phyloP scores from a whole-genome alignment of 805 yeast species.

The Yarrowia sp. region DNA sequence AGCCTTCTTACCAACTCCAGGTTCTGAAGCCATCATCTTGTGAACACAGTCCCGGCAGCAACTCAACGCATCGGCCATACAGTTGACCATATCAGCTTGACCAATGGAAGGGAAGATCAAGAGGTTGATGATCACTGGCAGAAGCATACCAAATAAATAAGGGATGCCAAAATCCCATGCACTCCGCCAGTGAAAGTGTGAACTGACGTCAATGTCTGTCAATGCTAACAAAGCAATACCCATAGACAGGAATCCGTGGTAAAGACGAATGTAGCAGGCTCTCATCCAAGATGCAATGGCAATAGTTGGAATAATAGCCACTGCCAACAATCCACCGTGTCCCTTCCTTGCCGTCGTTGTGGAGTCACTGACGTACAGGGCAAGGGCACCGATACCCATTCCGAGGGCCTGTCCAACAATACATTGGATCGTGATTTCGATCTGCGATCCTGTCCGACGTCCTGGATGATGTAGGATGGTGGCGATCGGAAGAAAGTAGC shows the following conservation, averaged over 20 bases:
- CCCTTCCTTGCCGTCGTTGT: constrained; percentile 43
- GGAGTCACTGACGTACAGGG: constrained; percentile 43
- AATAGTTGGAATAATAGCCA: constrained; percentile 43
- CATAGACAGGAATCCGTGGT: constrained; percentile 37
- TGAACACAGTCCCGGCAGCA: constrained; percentile 8
- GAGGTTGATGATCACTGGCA: constrained; percentile 41
- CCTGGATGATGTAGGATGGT: constrained; percentile 48
- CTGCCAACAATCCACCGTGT: constrained; percentile 48
- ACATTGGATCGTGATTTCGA: constrained; percentile 45
- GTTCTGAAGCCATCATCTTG: constrained; percentile 27
- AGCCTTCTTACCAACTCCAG: constrained; percentile 29
- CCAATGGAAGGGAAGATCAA: constrained; percentile 44
- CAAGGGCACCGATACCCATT: constrained; percentile 46
- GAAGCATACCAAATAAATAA: constrained; percentile 44
- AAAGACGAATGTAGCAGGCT: constrained; percentile 42
- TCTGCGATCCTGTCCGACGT: constrained; percentile 46
- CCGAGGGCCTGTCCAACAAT: constrained; percentile 44
- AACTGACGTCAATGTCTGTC: constrained; percentile 35
- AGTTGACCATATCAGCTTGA: constrained; percentile 32
- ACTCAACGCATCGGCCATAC: constrained; percentile 26
- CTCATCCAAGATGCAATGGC: constrained; percentile 44
- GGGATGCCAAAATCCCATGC: constrained; percentile 45
- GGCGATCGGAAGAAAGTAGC: constrained; percentile 45
- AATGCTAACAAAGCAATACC: constrained; percentile 38
- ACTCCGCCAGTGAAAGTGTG: constrained; percentile 27